Evolutionary conservation across 768 basidiomycete genomes (phyloP).

Genomic region (Collybiopsis luxurians): DNA sequence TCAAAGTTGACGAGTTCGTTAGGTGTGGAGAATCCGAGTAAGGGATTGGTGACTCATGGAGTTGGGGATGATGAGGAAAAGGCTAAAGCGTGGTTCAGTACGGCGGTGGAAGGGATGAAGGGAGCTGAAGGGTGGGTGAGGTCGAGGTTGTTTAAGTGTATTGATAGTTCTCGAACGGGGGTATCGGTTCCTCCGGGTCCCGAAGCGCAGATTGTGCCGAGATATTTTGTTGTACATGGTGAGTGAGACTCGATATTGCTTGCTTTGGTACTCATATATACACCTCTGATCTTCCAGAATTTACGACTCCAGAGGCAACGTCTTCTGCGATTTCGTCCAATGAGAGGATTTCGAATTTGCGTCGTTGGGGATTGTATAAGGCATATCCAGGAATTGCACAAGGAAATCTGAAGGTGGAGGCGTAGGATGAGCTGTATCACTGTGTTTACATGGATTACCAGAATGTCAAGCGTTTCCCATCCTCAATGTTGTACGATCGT

Average conservation of each 20-base stretch:
- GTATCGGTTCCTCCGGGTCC: slow-evolving; percentile 20
- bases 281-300: slow-evolving; percentile 15
- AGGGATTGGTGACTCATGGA: slow-evolving; percentile 30
- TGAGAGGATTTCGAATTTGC: slow-evolving; percentile 22
- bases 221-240: slow-evolving; percentile 43
- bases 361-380: slow-evolving; percentile 43
- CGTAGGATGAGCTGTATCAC: too few species aligned
- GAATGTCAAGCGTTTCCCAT: too few species aligned
- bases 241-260: slow-evolving; percentile 4
- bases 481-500: too few species aligned
- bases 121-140: slow-evolving; percentile 35
- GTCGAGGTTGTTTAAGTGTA: slow-evolving; percentile 35
- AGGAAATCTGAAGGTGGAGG: slow-evolving; percentile 11
- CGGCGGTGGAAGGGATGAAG: slow-evolving; percentile 14
- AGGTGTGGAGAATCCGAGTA: slow-evolving; percentile 26
- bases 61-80: slow-evolving; percentile 15
- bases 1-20: slow-evolving; percentile 29
- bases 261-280: neutral
- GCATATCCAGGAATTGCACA: slow-evolving; percentile 47
- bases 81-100: slow-evolving; percentile 20
- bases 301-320: slow-evolving; percentile 11
- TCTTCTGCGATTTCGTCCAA: slow-evolving; percentile 9
- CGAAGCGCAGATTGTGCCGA: slow-evolving; percentile 30
- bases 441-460: too few species aligned
- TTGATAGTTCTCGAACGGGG: slow-evolving; percentile 38